Evolutionary conservation across 768 basidiomycete species (phyloP), one percentile per base, ranked within the genome.

Genomic region (Candolleomyces eurysporus): DNA sequence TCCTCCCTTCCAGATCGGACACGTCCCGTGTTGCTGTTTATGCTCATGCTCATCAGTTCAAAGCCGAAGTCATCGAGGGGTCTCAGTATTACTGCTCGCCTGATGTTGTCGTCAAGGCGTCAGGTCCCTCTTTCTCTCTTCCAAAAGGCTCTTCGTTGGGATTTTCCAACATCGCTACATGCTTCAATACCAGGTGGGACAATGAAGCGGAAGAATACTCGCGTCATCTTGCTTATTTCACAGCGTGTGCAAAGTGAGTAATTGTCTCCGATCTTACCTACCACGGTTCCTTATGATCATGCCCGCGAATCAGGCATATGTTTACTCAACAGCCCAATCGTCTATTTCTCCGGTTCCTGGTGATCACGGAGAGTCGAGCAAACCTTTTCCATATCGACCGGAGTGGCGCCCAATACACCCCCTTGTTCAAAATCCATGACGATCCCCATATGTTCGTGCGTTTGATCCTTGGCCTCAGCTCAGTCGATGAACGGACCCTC

Each of bases 271-370:
- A 4, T 32, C 5, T 32, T 36, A n/a, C n/a, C n/a, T n/a, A n/a
- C n/a, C n/a, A n/a, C n/a, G n/a, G 26, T 16, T 36, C 14, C 26
- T 30, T 8, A 2, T 5, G 8, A 2, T 9, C 52, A 30, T 9
- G 5, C 21, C 31, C 32, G 32, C 11, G 3, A 32, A 30, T 16
- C 16, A 56, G 54, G 40, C 6, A 56, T 5, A 21, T 56, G 2
- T 56, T 56, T 21, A 21, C 21, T 56, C 54, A 56, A 16, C 54
- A 56, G 21, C 54, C 54, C 36, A 56, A 56, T 39, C 54, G 54
- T 17, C 13, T 40, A 42, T 56, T 56, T n/a, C 9, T 56, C 9
- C 54, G 54, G 2, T 17, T 7, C 5, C 36, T 56, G 2, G 17
- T 56, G 4, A 21, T 56, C 36, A 56, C 31, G 3, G 39, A 56